Conservation (phyloP, 129 eudicot species). For the Calendula officinalis region DNA sequence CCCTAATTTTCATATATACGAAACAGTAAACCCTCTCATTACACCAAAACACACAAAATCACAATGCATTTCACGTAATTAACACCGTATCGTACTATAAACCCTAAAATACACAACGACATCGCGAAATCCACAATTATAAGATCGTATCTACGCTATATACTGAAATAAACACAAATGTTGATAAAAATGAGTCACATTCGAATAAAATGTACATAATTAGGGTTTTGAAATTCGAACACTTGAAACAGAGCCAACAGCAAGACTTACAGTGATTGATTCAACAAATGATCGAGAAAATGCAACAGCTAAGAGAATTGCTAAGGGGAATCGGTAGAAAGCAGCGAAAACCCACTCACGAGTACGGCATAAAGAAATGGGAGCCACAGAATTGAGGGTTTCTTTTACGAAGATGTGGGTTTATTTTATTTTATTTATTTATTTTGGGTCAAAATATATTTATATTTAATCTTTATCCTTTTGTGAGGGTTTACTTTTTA, state of each 20-base stretch:
- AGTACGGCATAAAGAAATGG: constrained; percentile 45
- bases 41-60: constrained; percentile 24
- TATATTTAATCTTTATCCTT: constrained; percentile 12
- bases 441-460: too few relatives aligned
- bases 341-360: constrained; percentile 27
- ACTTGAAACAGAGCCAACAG: constrained; percentile 1
- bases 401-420: too few relatives aligned
- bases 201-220: neutral
- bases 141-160: constrained; percentile 10
- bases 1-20: constrained; percentile 25
- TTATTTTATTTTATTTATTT: neutral
- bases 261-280: constrained; percentile 40
- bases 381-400: constrained; percentile 61
- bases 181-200: neutral
- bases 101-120: neutral
- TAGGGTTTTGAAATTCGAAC: constrained; percentile 22
- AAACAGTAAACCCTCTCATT: constrained; percentile 23
- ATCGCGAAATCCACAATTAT: neutral
- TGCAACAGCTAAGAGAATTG: constrained; percentile 16
- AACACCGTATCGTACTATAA: neutral
- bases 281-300: constrained; percentile 8
- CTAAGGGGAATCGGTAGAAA: constrained; percentile 13
- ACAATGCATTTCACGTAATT: constrained; percentile 19
- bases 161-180: neutral
- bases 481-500: constrained; percentile 23